Evolutionary conservation across 2,329 filamentous ascomycete genomes (phyloP).

Genomic region (Fusarium odoratissimum): DNA sequence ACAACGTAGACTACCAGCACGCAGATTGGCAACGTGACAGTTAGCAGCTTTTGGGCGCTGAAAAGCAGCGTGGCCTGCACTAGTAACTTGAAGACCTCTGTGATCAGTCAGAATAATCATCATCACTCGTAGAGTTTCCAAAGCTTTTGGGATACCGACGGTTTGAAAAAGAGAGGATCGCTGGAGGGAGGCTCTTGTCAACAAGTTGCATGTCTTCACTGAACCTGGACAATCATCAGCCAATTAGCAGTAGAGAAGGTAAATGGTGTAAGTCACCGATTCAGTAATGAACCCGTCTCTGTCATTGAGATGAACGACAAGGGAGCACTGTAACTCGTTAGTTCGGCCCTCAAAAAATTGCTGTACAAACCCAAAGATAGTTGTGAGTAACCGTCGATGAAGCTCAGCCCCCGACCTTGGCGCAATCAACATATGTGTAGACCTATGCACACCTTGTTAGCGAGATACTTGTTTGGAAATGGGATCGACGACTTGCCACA

Average conservation of each 20-base stretch:
- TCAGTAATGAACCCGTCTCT: background rate
- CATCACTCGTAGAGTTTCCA: too few species aligned
- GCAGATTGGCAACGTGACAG: background rate
- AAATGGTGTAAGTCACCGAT: background rate
- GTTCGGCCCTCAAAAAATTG: too few species aligned
- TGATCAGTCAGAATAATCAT: rapidly evolving
- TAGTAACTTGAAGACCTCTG: background rate
- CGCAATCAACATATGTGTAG: background rate
- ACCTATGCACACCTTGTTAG: background rate
- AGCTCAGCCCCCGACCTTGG: background rate
- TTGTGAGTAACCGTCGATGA: background rate
- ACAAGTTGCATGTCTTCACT: background rate
- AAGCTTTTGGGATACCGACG: background rate
- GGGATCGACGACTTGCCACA: background rate
- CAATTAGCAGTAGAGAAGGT: rapidly evolving
- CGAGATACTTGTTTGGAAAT: too few species aligned
- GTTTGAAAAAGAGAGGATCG: background rate
- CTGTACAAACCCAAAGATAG: background rate
- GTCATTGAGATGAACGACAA: background rate
- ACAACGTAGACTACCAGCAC: background rate
- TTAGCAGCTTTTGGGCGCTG: background rate
- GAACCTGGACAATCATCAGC: background rate
- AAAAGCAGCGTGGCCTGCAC: background rate
- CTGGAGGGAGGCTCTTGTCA: background rate
- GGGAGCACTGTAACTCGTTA: background rate